Base-by-base conservation (phyloP, 768 basidiomycete genomes). In the Flagelloscypha sp. region DNA sequence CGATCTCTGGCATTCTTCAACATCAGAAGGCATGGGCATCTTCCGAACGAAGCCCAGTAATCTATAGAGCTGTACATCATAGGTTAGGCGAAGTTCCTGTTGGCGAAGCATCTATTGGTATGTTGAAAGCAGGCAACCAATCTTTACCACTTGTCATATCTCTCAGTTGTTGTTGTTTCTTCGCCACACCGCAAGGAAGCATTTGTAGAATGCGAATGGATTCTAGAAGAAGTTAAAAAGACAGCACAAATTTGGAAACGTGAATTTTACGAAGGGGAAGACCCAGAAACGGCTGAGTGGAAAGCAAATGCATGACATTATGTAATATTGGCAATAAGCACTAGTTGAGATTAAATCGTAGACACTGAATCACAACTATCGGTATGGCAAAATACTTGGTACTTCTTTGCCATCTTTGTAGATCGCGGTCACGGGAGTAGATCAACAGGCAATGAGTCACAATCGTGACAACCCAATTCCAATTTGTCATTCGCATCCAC, bases 241-340 rank as follows among this genome's bases (percentile, higher is more conserved):
- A 80, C 74, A 49, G 86, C 71, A 27, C 88, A 87, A 56, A 83
- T 93, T 44, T 94, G 90, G 90, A 93, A 94, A 63, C 62, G 84
- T 48, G 90, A 93, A 52, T 85, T 73, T 49, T 93, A 92, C 48
- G 80, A 80, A 49, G 82, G 76, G 6, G 72, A 76, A 45, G 54
- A 56, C 33, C 78, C 80, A 29, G 69, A 63, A 21, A 65, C 62
- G 33, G 81, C 80, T 7, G 68, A 73, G 49, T 84, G 83, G 83
- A 84, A 84, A 55, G 66, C 65, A 41, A 84, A 84, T 53, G 44
- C 36, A 35, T 63, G 44, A 36, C n/a, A n/a, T n/a, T n/a, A n/a
- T n/a, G n/a, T n/a, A n/a, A n/a, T n/a, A n/a, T n/a, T n/a, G n/a
- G n/a, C n/a, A n/a, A n/a, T n/a, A n/a, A n/a, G n/a, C n/a, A n/a